Conservation (phyloP, 371 early-diverging fungal genomes). For the Mortierella sp. region DNA sequence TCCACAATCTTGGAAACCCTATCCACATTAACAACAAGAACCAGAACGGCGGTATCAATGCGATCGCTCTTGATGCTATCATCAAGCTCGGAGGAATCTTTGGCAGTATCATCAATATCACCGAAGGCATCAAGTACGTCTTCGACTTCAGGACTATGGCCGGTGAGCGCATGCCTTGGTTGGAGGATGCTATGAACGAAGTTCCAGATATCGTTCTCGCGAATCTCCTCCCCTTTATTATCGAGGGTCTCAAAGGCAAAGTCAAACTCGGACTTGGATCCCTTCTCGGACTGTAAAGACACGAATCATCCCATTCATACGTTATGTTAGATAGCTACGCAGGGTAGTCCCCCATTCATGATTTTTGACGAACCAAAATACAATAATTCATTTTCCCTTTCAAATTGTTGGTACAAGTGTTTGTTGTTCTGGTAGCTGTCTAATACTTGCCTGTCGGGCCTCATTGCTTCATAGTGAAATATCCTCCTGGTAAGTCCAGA, state of each 20-base stretch:
- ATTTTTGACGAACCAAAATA: too few species aligned
- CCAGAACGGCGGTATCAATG: slow-evolving; percentile 49
- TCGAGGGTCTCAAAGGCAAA: too few species aligned
- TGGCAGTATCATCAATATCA: slow-evolving; percentile 22
- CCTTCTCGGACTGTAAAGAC: too few species aligned
- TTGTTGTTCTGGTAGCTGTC: too few species aligned
- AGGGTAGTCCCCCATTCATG: too few species aligned
- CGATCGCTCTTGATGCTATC: slow-evolving; percentile 20
- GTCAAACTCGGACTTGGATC: too few species aligned
- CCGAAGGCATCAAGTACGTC: slow-evolving; percentile 27
- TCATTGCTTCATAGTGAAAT: not conserved
- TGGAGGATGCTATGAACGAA: slow-evolving; percentile 55
- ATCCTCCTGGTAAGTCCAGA: slow-evolving; percentile 30
- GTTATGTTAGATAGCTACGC: too few species aligned
- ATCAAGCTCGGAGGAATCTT: slow-evolving; percentile 40
- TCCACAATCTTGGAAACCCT: slow-evolving; percentile 31
- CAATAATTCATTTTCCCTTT: too few species aligned
- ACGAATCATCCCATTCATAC: too few species aligned
- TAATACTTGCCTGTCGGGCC: too few species aligned
- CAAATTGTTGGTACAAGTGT: too few species aligned
- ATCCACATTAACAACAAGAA: slow-evolving; percentile 40
- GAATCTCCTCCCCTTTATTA: too few species aligned
- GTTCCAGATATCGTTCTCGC: slow-evolving; percentile 24
- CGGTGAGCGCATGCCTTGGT: slow-evolving; percentile 57
- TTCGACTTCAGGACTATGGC: slow-evolving; percentile 33